These are phyloP conservation scores for Ophiostoma sp. DNA, from an alignment of 2,329 filamentous ascomycete species.

Conservation along the genomic window DNA sequence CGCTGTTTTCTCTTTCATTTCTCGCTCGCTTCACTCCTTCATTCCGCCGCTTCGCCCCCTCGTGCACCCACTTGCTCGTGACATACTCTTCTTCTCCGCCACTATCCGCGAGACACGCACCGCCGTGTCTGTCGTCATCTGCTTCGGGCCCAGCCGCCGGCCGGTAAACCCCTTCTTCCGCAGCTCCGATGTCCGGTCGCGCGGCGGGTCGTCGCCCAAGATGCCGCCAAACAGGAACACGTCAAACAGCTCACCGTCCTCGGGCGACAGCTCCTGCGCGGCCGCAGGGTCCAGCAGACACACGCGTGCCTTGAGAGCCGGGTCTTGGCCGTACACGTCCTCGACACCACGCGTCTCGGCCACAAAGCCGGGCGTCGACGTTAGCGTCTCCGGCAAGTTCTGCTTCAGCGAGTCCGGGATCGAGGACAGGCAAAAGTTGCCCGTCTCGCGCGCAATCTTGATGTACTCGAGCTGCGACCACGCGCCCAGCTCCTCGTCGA, in stretches of 20 bases:
- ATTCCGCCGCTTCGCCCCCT: neutral
- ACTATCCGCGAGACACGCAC: constrained; percentile 89
- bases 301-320: constrained; percentile 40
- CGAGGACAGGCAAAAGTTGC: constrained; percentile 75
- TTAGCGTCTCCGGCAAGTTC: constrained; percentile 55
- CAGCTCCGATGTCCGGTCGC: constrained; percentile 93
- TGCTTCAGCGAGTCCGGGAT: constrained; percentile 57
- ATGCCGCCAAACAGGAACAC: constrained; percentile 96
- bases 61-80: neutral
- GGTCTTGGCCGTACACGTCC: constrained; percentile 67
- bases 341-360: constrained; percentile 76
- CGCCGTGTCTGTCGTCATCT: constrained; percentile 98
- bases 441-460: constrained; percentile 78
- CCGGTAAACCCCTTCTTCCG: constrained; percentile 89
- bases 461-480: constrained; percentile 95
- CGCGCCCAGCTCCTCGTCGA: constrained; percentile 85
- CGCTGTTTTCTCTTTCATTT: neutral
- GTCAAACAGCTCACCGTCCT: constrained; percentile 77
- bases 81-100: constrained; percentile 71
- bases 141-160: constrained; percentile 79
- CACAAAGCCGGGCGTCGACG: constrained; percentile 55
- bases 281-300: constrained; percentile 22
- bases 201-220: constrained; percentile 85
- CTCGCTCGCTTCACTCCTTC: neutral
- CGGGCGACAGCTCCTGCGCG: constrained; percentile 66